Base-by-base conservation (phyloP, 1,139 yeast genomes). In the Meyerozyma athensensis region DNA sequence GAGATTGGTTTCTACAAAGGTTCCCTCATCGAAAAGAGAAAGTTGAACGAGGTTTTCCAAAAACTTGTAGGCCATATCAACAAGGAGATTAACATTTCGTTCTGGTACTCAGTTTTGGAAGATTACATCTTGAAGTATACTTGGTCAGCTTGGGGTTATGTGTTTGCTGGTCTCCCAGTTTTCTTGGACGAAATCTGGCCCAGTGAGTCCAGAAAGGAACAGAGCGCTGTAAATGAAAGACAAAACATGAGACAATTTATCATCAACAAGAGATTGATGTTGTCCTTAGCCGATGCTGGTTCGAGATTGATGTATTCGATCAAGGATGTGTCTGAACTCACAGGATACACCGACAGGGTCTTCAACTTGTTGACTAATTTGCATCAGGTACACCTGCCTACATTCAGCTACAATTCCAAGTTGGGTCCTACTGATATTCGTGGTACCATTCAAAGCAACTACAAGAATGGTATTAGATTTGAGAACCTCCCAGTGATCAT, bases 1-100 rank as follows among this genome's bases (percentile, higher is more conserved):
- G 97, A 90, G 58, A 87, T 90, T 52, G 95, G 96, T 0, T 90
- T 90, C 56, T 90, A 89, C 56, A 90, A 89, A 54, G 97, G 97
- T 21, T 82, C 94, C 0, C 67, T 72, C n/a, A 76, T 87, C 44
- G 97, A 90, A 60, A 82, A 84, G 54, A 54, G 66, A 5, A 85
- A 86, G 52, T 74, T 89, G 40, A 63, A 61, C 34, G 73, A 71
- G 34, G 74, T 86, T 8, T 89, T 83, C 56, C 56, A 64, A 22
- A 68, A 67, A 31, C 70, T 90, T 44, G 61, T 69, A 49, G 39
- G 44, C 8, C 81, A 77, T 45, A 55, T 72, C 13, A 59, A 59
- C 17, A 61, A 57, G 40, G 78, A 75, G 46, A 79, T 80, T 50
- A 70, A 74, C 42, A 68, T 72, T 9, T 59, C 76, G 16, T 72